phyloP scores from a whole-genome alignment of 78 protist genomes.

The Dictyostelium capitatum region DNA sequence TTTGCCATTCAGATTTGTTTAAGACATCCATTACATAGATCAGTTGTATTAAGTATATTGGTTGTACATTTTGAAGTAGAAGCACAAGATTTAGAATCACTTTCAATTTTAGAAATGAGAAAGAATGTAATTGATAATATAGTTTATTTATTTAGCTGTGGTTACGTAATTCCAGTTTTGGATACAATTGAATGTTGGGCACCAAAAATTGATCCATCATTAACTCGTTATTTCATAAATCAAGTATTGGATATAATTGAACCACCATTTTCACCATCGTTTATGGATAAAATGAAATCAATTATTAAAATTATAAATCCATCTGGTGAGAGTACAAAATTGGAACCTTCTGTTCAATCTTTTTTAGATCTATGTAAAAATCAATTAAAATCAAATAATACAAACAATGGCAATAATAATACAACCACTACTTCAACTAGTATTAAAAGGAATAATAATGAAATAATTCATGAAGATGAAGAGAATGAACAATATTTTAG shows the following conservation, averaged over 20 bases:
- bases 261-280: conserved; percentile 55
- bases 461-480: neutral
- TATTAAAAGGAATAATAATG: neutral
- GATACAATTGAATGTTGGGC: conserved; percentile 51
- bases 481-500: conserved; percentile 15
- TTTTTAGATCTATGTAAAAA: conserved; percentile 29
- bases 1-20: conserved; percentile 50
- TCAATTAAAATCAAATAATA: conserved; percentile 18
- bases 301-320: conserved; percentile 23
- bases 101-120: conserved; percentile 56
- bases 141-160: conserved; percentile 61
- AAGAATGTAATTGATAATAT: conserved; percentile 67
- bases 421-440: neutral
- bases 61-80: conserved; percentile 48
- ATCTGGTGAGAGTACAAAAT: neutral
- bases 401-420: neutral
- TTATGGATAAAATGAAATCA: conserved; percentile 45
- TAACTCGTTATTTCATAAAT: conserved; percentile 67
- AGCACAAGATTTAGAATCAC: conserved; percentile 61
- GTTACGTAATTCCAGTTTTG: conserved; percentile 66
- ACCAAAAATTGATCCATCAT: conserved; percentile 60
- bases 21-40: conserved; percentile 71
- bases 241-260: conserved; percentile 71
- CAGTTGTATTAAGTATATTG: conserved; percentile 24
- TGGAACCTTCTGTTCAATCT: neutral